Conservation (phyloP, 2,329 filamentous ascomycete species). For the Fusarium heterosporum region DNA sequence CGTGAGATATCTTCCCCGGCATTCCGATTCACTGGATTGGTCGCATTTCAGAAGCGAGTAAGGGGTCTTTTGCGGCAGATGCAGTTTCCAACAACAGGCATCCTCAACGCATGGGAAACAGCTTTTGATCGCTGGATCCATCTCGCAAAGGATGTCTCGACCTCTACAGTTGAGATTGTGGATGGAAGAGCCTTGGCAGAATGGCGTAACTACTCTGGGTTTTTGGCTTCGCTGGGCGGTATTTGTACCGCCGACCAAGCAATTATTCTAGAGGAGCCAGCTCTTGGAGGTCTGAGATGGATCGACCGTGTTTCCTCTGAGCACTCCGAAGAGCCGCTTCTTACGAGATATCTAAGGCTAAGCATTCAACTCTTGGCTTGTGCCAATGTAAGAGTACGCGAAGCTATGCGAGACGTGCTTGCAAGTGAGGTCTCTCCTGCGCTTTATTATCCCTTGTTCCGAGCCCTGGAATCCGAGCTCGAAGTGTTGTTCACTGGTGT, state of each 20-base stretch:
- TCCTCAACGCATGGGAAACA: slow-evolving; percentile 74
- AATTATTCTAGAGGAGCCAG: slow-evolving; percentile 67
- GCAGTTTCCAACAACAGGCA: slow-evolving; percentile 72
- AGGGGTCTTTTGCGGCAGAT: slow-evolving; percentile 70
- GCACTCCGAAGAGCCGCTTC: slow-evolving; percentile 68
- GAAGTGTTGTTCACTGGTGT: slow-evolving; percentile 71
- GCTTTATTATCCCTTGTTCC: slow-evolving; percentile 72
- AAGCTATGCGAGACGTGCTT: slow-evolving; percentile 74
- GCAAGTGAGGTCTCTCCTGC: slow-evolving; percentile 72
- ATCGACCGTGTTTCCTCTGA: slow-evolving; percentile 72
- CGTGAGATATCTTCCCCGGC: slow-evolving; percentile 71
- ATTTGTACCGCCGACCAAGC: slow-evolving; percentile 72
- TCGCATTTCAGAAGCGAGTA: slow-evolving; percentile 76
- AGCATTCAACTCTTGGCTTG: slow-evolving; percentile 75
- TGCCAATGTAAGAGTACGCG: slow-evolving; percentile 71
- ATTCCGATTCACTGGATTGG: slow-evolving; percentile 75
- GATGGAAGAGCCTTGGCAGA: slow-evolving; percentile 69
- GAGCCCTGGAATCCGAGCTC: slow-evolving; percentile 72
- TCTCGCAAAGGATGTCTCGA: slow-evolving; percentile 72
- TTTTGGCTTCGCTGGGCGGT: slow-evolving; percentile 74
- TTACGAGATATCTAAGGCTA: slow-evolving; percentile 70
- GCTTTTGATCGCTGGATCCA: slow-evolving; percentile 74
- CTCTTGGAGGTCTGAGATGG: slow-evolving; percentile 69
- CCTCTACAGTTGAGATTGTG: slow-evolving; percentile 61
- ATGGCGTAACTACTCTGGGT: slow-evolving; percentile 77